A percentile compares a stretch with the other conserved stretches of the same genome.
These are phyloP conservation scores for Penicillium sp. DNA, from an alignment of 2,329 filamentous ascomycete species.

Conservation along the genomic window DNA sequence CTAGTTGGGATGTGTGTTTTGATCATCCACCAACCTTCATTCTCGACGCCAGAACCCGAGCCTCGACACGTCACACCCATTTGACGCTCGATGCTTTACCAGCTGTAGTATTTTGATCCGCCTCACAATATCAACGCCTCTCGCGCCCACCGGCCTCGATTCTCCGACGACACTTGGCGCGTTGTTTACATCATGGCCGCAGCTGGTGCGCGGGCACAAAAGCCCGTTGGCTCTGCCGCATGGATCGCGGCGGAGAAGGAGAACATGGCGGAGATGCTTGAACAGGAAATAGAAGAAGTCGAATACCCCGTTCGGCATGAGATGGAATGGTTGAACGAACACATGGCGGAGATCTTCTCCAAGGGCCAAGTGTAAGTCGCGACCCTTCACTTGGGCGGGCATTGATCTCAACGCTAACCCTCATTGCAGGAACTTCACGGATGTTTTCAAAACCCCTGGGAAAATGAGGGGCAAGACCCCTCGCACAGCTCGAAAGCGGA, in stretches of 20 bases:
- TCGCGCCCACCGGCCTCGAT: constrained; percentile 1
- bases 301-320: constrained; percentile 89
- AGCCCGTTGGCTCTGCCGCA: constrained; percentile 71
- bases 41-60: constrained; percentile 13
- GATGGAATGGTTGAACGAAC: constrained; percentile 96
- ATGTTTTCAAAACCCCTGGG: constrained; percentile 77
- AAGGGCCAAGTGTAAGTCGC: constrained; percentile 75
- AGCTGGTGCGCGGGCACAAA: constrained; percentile 39
- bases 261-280: constrained; percentile 70
- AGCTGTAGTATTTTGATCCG: not conserved
- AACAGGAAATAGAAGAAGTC: constrained; percentile 88
- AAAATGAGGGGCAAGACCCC: constrained; percentile 51
- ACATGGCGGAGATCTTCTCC: constrained; percentile 92
- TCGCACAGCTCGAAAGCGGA: constrained; percentile 45
- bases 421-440: constrained; percentile 72
- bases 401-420: constrained; percentile 27
- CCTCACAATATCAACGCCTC: not conserved
- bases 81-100: constrained; percentile 3
- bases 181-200: constrained; percentile 44
- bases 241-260: constrained; percentile 86
- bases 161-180: constrained; percentile 18
- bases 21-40: constrained; percentile 20
- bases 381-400: constrained; percentile 9
- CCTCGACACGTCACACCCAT: constrained; percentile 5
- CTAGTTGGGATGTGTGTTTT: constrained; percentile 25